A percentile compares a stretch with the other conserved stretches of the same genome.
These are phyloP conservation scores for Leccinum obscurum DNA, from an alignment of 768 basidiomycete species.

Conservation along the genomic window DNA sequence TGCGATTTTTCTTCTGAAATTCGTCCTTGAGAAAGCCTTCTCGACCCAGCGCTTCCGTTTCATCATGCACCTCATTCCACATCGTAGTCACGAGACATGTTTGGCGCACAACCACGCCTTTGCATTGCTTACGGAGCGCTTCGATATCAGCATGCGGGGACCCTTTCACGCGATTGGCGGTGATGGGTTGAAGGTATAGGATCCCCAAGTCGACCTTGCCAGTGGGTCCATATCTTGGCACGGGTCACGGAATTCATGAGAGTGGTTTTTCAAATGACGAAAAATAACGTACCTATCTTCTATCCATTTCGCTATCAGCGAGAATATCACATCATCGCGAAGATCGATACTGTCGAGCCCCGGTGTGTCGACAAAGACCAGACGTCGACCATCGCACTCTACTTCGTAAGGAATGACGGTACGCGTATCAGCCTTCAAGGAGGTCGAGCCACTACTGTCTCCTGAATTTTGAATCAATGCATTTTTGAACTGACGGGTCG, in stretches of 20 bases:
- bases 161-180: not conserved
- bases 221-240: not conserved
- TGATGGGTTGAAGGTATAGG: constrained; percentile 10
- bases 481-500: constrained; percentile 3
- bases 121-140: constrained; percentile 4
- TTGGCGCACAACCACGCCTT: not conserved
- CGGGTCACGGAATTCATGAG: not conserved
- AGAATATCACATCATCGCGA: constrained; percentile 2
- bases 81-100: constrained; percentile 12
- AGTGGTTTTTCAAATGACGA: not conserved
- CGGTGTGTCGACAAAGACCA: constrained; percentile 12
- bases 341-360: constrained; percentile 3
- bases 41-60: not conserved
- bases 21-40: constrained; percentile 4
- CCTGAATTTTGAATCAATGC: not conserved
- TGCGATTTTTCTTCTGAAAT: not conserved
- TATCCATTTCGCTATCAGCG: not conserved
- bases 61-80: constrained; percentile 9
- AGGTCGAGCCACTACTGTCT: not conserved
- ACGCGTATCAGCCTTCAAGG: not conserved
- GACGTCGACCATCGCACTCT: not conserved
- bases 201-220: constrained; percentile 1
- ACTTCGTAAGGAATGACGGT: not conserved
- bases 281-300: not conserved
- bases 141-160: constrained; percentile 1